A percentile compares a stretch with the other conserved stretches of the same genome.
phyloP scores from a whole-genome alignment of 2,329 filamentous ascomycete genomes.

The Scedosporium aurantiacum region DNA sequence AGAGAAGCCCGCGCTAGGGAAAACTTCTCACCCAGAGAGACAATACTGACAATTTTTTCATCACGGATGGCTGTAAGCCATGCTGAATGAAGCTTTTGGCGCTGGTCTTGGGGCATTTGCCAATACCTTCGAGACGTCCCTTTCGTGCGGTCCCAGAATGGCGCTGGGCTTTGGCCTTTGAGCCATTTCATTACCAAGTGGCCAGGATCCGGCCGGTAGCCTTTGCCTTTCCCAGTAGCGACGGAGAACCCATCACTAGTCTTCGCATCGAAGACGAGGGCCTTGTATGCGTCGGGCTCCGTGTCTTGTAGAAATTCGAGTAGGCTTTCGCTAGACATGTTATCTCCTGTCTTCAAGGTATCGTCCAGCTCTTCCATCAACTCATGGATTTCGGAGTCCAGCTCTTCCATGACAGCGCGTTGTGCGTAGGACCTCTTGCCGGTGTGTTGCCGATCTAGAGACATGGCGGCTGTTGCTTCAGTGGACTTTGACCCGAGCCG shows the following conservation, averaged over 20 bases:
- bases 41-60: conserved; percentile 37
- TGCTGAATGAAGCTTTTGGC: conserved; percentile 21
- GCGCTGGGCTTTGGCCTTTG: conserved; percentile 31
- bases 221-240: neutral
- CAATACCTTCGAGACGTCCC: conserved; percentile 32
- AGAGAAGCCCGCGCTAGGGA: conserved; percentile 30
- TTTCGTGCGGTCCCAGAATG: conserved; percentile 22
- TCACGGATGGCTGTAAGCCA: conserved; percentile 36
- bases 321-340: neutral
- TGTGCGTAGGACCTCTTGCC: neutral
- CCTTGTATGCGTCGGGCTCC: conserved; percentile 1
- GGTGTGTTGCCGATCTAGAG: conserved; percentile 28
- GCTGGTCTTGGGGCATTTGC: conserved; percentile 28
- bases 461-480: conserved; percentile 32
- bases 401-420: conserved; percentile 20
- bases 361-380: conserved; percentile 24
- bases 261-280: neutral
- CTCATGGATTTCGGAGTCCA: conserved; percentile 24
- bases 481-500: conserved; percentile 53
- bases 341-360: conserved; percentile 1
- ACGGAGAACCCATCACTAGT: conserved; percentile 1
- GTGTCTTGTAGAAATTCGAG: conserved; percentile 8
- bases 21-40: conserved; percentile 25
- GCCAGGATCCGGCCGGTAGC: conserved; percentile 9
- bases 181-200: conserved; percentile 48